phyloP scores from a whole-genome alignment of 2,329 filamentous ascomycete species.

The Botrytis byssoidea region DNA sequence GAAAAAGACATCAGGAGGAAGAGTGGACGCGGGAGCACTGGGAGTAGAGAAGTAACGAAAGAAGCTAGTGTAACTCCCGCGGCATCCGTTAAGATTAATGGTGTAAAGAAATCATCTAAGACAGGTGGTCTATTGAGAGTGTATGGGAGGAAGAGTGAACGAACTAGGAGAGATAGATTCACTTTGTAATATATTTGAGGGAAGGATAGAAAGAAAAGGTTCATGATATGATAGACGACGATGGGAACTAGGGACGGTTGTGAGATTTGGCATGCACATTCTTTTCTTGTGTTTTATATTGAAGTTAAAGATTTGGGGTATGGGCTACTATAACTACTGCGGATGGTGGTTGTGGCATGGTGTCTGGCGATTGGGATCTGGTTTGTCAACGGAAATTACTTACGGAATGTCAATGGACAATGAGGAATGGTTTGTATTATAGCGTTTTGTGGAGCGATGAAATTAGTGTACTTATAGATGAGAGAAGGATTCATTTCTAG shows the following conservation, averaged over 20 bases:
- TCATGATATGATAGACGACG: slow-evolving; percentile 10
- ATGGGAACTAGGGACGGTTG: not conserved
- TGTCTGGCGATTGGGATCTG: not conserved
- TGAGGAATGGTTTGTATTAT: slow-evolving; percentile 8
- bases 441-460: not conserved
- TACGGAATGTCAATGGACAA: not conserved
- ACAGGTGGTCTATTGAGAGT: not conserved
- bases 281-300: slow-evolving; percentile 3
- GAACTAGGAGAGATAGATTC: slow-evolving; percentile 12
- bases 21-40: slow-evolving; percentile 26
- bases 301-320: not conserved
- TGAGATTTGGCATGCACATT: not conserved
- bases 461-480: not conserved
- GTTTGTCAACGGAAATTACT: not conserved
- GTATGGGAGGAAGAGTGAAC: not conserved
- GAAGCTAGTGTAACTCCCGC: slow-evolving; percentile 26
- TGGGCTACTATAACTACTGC: not conserved
- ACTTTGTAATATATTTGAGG: slow-evolving; percentile 18
- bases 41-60: slow-evolving; percentile 29
- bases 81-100: not conserved
- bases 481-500: not conserved
- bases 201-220: slow-evolving; percentile 5
- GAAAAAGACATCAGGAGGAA: slow-evolving; percentile 46
- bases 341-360: not conserved
- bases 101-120: slow-evolving; percentile 15